phyloP scores from a whole-genome alignment of 106 monocot species.

The Acorus calamus region DNA sequence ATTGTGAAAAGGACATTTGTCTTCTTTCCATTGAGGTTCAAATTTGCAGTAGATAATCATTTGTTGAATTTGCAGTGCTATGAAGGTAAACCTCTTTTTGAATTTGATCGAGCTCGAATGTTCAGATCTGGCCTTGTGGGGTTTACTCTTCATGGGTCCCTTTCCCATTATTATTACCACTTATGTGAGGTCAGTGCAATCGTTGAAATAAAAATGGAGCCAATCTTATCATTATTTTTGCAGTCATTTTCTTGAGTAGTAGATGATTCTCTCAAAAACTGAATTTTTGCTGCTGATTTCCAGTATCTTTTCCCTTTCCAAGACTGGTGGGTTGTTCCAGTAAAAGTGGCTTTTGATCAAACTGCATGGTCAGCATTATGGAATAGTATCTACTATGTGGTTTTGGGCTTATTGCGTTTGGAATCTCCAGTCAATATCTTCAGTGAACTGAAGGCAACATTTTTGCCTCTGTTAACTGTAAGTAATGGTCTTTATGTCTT shows the following conservation, averaged over 20 bases:
- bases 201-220: not conserved
- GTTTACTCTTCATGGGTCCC: slow-evolving; percentile 86
- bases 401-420: slow-evolving; percentile 68
- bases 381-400: slow-evolving; percentile 83
- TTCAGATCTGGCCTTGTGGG: slow-evolving; percentile 86
- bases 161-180: slow-evolving; percentile 94
- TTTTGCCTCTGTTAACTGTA: slow-evolving; percentile 92
- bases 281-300: not conserved
- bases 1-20: too few species aligned
- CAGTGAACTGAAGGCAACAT: slow-evolving; percentile 63
- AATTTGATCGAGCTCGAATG: slow-evolving; percentile 82
- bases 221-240: too few species aligned
- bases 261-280: not conserved
- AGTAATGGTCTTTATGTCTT: slow-evolving; percentile 12
- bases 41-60: not conserved
- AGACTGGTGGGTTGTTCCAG: slow-evolving; percentile 95
- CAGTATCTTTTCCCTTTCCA: slow-evolving; percentile 83
- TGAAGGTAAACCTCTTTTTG: slow-evolving; percentile 93
- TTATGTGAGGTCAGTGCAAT: slow-evolving; percentile 64
- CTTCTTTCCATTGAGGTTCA: too few species aligned
- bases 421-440: slow-evolving; percentile 62
- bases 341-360: slow-evolving; percentile 80
- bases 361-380: slow-evolving; percentile 85
- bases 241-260: not conserved
- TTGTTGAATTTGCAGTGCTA: slow-evolving; percentile 52